Base-by-base conservation (phyloP, 768 basidiomycete genomes). In the Nidularia pulvinata region DNA sequence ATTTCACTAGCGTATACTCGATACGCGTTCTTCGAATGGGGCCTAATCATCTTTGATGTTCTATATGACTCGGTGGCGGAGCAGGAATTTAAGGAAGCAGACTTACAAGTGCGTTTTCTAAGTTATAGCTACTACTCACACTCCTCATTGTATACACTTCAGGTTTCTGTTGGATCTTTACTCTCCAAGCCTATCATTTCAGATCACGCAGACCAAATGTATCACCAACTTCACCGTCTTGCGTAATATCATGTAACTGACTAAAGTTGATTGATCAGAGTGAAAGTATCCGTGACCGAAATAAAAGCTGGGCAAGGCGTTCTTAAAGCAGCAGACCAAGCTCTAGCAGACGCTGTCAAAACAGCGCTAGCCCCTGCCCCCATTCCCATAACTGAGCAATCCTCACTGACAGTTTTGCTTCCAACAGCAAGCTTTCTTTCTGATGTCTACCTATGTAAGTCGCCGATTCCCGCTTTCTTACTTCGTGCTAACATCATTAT, bases 11-110 rank as follows among this genome's bases (percentile, higher is more conserved):
- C 94, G 9, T 96, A 96, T 69, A 94, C 91, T 2, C 72, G 72
- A 43, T 96, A 95, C 62, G 83, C 87, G 45, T 87, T 95, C 69
- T 90, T 91, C 60, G 94, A 96, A 70, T 96, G 94, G 94, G 76
- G 75, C 6, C 81, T 93, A 47, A 91, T 93, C 52, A 63, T 87
- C 49, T 74, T 87, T 45, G 91, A 93, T 54, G 73, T 93, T 25
- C 53, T 83, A 11, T 93, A 84, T 58, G 91, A 93, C 63, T 84
- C 90, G 0, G 66, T 87, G n/a, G 61, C 81, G 1, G 82, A 77
- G 52, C 69, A 76, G 32, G 90, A 91, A 58, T 82, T 91, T 56
- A 69, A 65, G 45, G 73, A 78, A 39, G 72, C 76, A 5, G 71
- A 79, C 54, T 59, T 89, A 16, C 76, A 86, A 71, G 86, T 84